A percentile compares a stretch with the other conserved stretches of the same genome.
phyloP scores from a whole-genome alignment of 805 yeast genomes.

The Blastobotrys parvus region DNA sequence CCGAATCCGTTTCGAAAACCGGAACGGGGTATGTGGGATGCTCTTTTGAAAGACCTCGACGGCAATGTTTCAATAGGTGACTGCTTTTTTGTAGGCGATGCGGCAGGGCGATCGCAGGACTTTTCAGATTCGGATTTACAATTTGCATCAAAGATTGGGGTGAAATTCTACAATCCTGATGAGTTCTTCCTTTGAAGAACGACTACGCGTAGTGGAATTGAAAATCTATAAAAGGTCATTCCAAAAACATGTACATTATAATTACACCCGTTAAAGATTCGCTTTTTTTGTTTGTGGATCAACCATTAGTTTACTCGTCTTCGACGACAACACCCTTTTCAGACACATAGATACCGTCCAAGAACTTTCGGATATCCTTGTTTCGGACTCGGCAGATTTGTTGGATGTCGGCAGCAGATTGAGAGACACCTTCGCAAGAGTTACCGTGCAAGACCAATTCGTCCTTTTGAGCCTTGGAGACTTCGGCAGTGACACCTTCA shows the following conservation, averaged over 20 bases:
- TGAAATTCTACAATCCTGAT: slow-evolving; percentile 66
- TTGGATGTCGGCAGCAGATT: slow-evolving; percentile 96
- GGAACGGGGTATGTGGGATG: slow-evolving; percentile 64
- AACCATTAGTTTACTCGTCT: slow-evolving; percentile 30
- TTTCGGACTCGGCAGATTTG: slow-evolving; percentile 97
- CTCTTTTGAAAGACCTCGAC: slow-evolving; percentile 35
- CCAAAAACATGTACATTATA: slow-evolving; percentile 3
- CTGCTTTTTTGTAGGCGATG: slow-evolving; percentile 85
- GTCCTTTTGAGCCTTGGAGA: slow-evolving; percentile 83
- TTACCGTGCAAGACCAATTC: slow-evolving; percentile 89
- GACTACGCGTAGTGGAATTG: background rate
- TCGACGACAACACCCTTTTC: slow-evolving; percentile 84
- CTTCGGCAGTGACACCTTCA: slow-evolving; percentile 83
- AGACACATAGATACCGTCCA: slow-evolving; percentile 99
- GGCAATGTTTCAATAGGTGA: slow-evolving; percentile 32
- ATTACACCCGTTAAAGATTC: too few relatives aligned
- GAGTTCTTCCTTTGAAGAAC: slow-evolving; percentile 25
- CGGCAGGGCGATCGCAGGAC: slow-evolving; percentile 78
- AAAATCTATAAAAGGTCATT: background rate
- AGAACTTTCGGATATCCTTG: slow-evolving; percentile 99
- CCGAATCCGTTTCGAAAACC: slow-evolving; percentile 53
- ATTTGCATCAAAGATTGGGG: slow-evolving; percentile 54
- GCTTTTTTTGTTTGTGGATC: background rate
- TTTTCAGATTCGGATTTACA: slow-evolving; percentile 68
- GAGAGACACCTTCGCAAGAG: slow-evolving; percentile 96